These are phyloP conservation scores for Saccharomycopsis schoenii DNA, from an alignment of 805 yeast genomes.

Conservation along the genomic window DNA sequence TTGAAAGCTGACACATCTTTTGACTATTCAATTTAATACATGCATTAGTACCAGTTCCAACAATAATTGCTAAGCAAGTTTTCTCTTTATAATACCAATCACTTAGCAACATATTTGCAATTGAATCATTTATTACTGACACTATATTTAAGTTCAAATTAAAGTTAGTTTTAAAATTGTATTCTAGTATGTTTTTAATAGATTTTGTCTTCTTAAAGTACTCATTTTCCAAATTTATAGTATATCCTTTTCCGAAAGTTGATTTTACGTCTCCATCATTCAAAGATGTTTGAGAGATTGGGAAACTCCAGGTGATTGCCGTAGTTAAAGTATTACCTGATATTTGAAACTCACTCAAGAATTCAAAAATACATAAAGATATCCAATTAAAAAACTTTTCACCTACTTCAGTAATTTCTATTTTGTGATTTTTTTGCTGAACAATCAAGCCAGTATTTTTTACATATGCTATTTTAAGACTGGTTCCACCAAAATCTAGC, in stretches of 20 bases:
- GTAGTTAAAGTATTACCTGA: not conserved
- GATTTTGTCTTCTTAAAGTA: not conserved
- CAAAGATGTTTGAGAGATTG: not conserved
- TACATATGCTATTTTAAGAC: not conserved
- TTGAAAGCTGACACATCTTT: not conserved
- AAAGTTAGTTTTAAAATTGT: not conserved
- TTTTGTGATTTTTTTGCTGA: not conserved
- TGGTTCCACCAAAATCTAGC: not conserved
- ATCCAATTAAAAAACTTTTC: not conserved
- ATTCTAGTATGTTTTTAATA: not conserved
- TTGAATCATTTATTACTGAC: not conserved
- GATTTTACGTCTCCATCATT: not conserved
- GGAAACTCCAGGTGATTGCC: not conserved
- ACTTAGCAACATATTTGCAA: not conserved
- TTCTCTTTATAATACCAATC: not conserved
- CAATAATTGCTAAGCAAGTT: not conserved
- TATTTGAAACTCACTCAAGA: not conserved
- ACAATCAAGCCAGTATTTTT: not conserved
- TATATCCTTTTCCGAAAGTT: not conserved
- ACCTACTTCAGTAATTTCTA: not conserved
- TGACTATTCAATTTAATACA: not conserved
- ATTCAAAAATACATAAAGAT: not conserved
- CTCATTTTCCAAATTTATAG: not conserved
- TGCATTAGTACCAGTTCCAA: not conserved
- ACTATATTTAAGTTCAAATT: not conserved